A percentile compares a stretch with the other conserved stretches of the same genome.
Conservation (phyloP, 805 yeast species). For the Kodamaea hsintzibuensis region DNA sequence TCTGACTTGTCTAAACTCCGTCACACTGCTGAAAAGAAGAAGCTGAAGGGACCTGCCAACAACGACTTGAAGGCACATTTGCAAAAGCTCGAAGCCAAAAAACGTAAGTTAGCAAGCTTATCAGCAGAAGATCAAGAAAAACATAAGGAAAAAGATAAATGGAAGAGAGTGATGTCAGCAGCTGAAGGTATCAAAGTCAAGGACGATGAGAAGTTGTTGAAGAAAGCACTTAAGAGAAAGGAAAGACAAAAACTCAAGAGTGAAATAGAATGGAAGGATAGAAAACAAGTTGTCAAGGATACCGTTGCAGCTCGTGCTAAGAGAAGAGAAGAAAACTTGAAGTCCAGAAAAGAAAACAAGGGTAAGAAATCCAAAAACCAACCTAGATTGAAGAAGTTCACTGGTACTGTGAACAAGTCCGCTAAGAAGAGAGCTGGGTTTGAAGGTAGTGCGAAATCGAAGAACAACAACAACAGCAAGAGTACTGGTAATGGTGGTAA, state of each 20-base stretch:
- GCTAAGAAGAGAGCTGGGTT: conserved; percentile 77
- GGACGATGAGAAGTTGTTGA: conserved; percentile 86
- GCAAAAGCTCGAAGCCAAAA: conserved; percentile 70
- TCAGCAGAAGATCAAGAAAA: conserved; percentile 62
- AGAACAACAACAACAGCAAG: too few species aligned
- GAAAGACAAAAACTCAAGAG: conserved; percentile 82
- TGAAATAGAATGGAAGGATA: conserved; percentile 89
- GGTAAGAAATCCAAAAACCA: conserved; percentile 77
- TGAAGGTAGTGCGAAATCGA: conserved; percentile 66
- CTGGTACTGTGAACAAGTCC: conserved; percentile 52
- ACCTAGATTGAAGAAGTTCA: conserved; percentile 66
- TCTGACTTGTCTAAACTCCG: conserved; percentile 65
- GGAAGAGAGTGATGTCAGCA: conserved; percentile 82
- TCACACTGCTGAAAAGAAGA: conserved; percentile 45
- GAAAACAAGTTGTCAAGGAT: conserved; percentile 77
- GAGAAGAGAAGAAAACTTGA: conserved; percentile 89
- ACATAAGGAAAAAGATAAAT: conserved; percentile 69
- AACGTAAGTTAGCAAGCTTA: conserved; percentile 57
- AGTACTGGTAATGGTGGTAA: conserved; percentile 3
- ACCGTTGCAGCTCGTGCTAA: conserved; percentile 73
- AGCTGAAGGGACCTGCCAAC: conserved; percentile 80
- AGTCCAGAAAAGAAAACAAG: conserved; percentile 81
- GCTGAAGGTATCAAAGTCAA: conserved; percentile 87
- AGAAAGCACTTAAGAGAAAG: conserved; percentile 81
- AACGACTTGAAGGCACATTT: conserved; percentile 85